These are phyloP conservation scores for Leishmania aethiopica DNA, from an alignment of 208 protist genomes.

Conservation along the genomic window DNA sequence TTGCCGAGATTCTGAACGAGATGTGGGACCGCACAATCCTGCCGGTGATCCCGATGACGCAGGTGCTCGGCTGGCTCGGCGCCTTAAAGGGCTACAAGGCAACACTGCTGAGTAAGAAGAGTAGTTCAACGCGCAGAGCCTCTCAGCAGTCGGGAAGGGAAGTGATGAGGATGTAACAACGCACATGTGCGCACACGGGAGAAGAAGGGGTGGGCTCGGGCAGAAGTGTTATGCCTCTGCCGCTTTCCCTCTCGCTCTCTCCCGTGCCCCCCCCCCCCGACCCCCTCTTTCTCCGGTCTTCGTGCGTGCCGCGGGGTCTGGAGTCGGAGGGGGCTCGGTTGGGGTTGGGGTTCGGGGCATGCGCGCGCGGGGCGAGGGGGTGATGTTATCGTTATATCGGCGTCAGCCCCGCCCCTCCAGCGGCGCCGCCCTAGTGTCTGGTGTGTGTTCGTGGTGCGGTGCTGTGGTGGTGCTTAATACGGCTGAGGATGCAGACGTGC, in stretches of 20 bases:
- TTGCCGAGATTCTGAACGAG: conserved; percentile 53
- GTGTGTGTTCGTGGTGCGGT: no score
- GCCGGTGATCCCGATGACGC: conserved; percentile 38
- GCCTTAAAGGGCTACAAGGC: conserved; percentile 7
- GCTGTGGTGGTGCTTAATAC: neutral
- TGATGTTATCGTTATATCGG: neutral
- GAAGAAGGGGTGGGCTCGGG: neutral
- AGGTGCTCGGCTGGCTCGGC: conserved; percentile 28
- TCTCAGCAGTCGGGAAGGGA: neutral
- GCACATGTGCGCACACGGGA: neutral
- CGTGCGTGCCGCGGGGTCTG: no score
- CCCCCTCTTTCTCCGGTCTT: no score
- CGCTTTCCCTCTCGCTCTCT: neutral
- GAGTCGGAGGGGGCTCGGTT: no score
- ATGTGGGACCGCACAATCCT: conserved; percentile 43
- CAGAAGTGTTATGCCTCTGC: neutral
- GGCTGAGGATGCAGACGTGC: neutral
- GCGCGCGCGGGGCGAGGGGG: no score
- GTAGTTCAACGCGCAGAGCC: neutral
- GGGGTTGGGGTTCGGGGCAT: no score
- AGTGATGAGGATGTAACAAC: neutral
- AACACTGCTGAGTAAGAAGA: neutral
- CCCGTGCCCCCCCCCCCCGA: no score
- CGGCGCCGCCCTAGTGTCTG: neutral
- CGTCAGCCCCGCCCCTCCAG: no score